These are phyloP conservation scores for Taxawa tesnikishii DNA, from an alignment of 2,329 filamentous ascomycete species.

Conservation along the genomic window DNA sequence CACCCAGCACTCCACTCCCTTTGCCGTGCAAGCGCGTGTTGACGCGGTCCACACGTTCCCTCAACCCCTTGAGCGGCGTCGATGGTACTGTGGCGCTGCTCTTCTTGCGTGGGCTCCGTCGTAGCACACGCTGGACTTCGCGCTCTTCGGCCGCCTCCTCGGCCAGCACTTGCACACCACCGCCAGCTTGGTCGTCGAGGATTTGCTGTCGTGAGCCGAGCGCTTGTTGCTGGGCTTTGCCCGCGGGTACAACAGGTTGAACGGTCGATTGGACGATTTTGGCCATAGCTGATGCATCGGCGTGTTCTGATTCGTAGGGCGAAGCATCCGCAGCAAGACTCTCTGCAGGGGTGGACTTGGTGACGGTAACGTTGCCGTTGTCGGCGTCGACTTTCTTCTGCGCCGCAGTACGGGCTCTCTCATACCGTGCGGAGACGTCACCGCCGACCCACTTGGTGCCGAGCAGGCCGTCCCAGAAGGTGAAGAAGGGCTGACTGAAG, in stretches of 20 bases:
- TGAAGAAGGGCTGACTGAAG: conserved; percentile 75
- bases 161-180: conserved; percentile 22
- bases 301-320: conserved; percentile 15
- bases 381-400: conserved; percentile 45
- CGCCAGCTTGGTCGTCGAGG: conserved; percentile 23
- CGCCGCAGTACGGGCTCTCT: conserved; percentile 41
- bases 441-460: conserved; percentile 73
- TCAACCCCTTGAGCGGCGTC: conserved; percentile 8
- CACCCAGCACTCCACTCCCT: conserved; percentile 31
- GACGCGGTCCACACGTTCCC: conserved; percentile 9
- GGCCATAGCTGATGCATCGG: conserved; percentile 11
- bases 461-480: conserved; percentile 78
- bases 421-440: conserved; percentile 47
- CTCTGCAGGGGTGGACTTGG: conserved; percentile 6
- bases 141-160: conserved; percentile 29
- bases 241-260: conserved; percentile 16
- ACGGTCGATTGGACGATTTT: conserved; percentile 9
- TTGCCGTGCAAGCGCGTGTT: conserved; percentile 30
- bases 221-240: conserved; percentile 27
- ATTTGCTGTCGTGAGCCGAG: conserved; percentile 26
- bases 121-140: conserved; percentile 16
- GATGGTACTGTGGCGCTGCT: conserved; percentile 23
- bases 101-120: conserved; percentile 30
- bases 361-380: conserved; percentile 14
- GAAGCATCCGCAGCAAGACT: conserved; percentile 5